Evolutionary conservation across 352 stramenopile species (phyloP).

Genomic region (Globisporangium barbulae): DNA sequence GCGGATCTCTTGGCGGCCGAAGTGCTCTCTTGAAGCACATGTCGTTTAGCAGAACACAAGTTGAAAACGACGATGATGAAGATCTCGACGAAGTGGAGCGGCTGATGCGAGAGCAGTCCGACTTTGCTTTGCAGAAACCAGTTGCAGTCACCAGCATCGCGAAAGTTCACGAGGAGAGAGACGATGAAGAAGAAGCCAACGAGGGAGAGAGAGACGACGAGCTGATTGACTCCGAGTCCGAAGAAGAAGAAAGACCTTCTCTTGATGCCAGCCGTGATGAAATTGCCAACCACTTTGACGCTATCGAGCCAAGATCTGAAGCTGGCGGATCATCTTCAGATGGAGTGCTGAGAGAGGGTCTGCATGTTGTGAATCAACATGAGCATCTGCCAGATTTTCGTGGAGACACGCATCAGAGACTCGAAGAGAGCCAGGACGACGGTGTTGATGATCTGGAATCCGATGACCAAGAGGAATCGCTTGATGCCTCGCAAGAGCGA

Average conservation of each 20-base stretch:
- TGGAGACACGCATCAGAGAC: not conserved
- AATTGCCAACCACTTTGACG: not conserved
- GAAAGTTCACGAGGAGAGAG: not conserved
- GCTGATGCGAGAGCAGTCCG: slow-evolving; percentile 12
- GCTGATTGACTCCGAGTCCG: slow-evolving; percentile 21
- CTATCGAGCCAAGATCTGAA: not conserved
- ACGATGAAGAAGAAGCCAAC: not conserved
- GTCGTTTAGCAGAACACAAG: slow-evolving; percentile 5
- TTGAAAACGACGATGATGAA: slow-evolving; percentile 5
- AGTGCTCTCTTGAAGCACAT: slow-evolving; percentile 11
- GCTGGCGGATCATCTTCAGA: not conserved
- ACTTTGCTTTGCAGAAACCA: not conserved
- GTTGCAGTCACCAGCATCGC: not conserved
- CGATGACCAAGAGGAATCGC: not conserved
- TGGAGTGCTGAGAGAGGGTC: not conserved
- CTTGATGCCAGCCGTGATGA: not conserved
- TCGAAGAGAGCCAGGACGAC: not conserved
- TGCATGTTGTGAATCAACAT: not conserved
- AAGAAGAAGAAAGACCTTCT: slow-evolving; percentile 6
- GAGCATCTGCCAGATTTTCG: not conserved
- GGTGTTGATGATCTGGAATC: not conserved
- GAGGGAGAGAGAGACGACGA: slow-evolving; percentile 12
- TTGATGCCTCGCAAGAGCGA: not conserved
- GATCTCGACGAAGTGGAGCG: slow-evolving; percentile 12
- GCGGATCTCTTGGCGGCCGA: not conserved